A percentile compares a stretch with the other conserved stretches of the same genome.
Evolutionary conservation across 495 filamentous ascomycete species (phyloP).

Genomic region (Neurospora cerealis): DNA sequence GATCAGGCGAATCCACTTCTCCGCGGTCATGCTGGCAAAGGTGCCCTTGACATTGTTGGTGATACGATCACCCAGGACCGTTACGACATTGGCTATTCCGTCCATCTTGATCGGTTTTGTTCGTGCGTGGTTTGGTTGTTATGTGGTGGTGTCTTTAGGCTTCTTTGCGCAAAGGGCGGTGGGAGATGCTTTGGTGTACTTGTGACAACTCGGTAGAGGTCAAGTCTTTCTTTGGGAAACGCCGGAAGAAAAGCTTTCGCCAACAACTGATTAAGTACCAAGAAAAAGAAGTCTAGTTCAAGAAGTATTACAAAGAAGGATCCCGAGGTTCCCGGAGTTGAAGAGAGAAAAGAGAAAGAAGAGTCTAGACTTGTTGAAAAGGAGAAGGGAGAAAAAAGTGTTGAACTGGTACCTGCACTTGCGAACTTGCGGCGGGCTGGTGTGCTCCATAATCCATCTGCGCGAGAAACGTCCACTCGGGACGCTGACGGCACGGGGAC

Average conservation of each 20-base stretch:
- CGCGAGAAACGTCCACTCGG: not conserved
- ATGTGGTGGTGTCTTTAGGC: not conserved
- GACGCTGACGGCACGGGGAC: not conserved
- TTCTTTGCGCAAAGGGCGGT: not conserved
- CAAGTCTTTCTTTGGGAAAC: not conserved
- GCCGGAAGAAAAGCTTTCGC: not conserved
- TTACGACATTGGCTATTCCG: constrained; percentile 23
- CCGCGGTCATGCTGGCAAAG: constrained; percentile 41
- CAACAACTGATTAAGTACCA: not conserved
- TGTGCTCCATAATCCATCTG: not conserved
- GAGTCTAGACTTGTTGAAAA: not conserved
- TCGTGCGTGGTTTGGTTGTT: not conserved
- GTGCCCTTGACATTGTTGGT: constrained; percentile 44
- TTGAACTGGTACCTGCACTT: not conserved
- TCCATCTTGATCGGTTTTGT: constrained; percentile 17
- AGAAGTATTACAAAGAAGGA: not conserved
- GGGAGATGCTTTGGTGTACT: not conserved
- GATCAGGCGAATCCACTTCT: constrained; percentile 53
- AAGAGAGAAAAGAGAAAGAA: not conserved
- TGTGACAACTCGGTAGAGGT: not conserved
- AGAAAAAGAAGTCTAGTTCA: not conserved
- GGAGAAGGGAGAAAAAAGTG: not conserved
- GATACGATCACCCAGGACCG: constrained; percentile 32
- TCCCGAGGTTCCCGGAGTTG: not conserved
- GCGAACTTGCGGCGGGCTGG: not conserved